Evolutionary conservation across 2,329 filamentous ascomycete genomes (phyloP).

Genomic region (Alternaria panax): DNA sequence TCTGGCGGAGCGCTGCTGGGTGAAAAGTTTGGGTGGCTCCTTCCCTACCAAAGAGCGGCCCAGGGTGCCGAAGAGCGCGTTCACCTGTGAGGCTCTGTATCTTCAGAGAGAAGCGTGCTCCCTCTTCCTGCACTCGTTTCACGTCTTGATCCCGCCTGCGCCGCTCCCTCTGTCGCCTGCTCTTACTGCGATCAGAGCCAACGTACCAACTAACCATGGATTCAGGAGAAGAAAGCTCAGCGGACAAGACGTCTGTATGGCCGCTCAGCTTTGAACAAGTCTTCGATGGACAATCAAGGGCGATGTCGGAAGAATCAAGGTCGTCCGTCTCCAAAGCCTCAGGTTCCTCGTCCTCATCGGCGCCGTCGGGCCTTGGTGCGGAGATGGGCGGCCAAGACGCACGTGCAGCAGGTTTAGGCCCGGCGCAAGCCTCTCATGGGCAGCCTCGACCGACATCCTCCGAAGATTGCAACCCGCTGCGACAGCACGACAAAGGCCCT

Average conservation of each 20-base stretch:
- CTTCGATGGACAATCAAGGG: background rate
- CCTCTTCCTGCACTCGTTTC: background rate
- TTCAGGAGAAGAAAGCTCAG: background rate
- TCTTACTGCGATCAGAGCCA: background rate
- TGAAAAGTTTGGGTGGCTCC: conserved; percentile 1
- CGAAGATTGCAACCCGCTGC: conserved; percentile 8
- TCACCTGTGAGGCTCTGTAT: background rate
- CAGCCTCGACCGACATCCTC: conserved; percentile 9
- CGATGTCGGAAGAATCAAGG: background rate
- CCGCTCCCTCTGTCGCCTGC: background rate
- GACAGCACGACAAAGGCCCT: conserved; percentile 13
- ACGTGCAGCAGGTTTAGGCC: conserved; percentile 15
- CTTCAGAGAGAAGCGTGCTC: background rate
- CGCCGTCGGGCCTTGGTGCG: background rate
- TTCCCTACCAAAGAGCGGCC: conserved; percentile 8
- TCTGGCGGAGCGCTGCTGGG: background rate
- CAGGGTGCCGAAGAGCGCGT: background rate
- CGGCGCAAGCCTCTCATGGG: conserved; percentile 20
- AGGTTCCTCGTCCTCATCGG: background rate
- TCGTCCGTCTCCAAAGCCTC: no score
- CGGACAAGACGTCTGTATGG: background rate
- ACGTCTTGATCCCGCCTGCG: background rate
- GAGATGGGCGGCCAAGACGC: conserved; percentile 12
- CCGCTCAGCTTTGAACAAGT: background rate
- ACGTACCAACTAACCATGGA: background rate